Conservation (phyloP, 108 stramenopile species). For the Cyclotella atomus region DNA sequence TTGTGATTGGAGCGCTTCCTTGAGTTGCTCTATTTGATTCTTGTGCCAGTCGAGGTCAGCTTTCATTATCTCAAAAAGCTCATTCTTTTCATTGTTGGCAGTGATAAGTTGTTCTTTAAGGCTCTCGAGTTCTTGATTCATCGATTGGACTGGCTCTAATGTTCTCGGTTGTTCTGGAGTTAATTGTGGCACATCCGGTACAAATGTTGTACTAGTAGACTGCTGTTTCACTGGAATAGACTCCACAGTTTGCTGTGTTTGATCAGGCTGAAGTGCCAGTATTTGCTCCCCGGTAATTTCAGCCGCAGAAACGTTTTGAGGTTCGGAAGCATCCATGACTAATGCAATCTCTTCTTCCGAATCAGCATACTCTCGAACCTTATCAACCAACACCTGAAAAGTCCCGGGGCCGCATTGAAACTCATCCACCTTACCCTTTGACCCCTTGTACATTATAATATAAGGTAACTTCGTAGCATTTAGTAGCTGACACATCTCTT, state of each 20-base stretch:
- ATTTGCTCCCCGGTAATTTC: too few species aligned
- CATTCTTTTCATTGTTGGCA: not conserved
- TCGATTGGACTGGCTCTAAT: not conserved
- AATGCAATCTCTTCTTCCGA: slow-evolving; percentile 7
- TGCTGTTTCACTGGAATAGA: not conserved
- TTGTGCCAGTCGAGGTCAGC: slow-evolving; percentile 11
- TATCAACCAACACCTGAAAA: slow-evolving; percentile 41
- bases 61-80: slow-evolving; percentile 9
- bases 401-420: slow-evolving; percentile 41
- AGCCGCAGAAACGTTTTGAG: too few species aligned
- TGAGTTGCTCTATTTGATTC: slow-evolving; percentile 19
- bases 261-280: not conserved
- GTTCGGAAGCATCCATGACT: too few species aligned
- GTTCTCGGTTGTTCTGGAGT: too few species aligned
- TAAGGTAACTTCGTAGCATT: slow-evolving; percentile 49
- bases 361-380: slow-evolving; percentile 38
- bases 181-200: too few species aligned
- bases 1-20: not conserved
- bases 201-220: too few species aligned
- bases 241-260: not conserved
- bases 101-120: not conserved
- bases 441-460: slow-evolving; percentile 42
- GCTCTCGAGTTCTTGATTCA: not conserved
- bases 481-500: slow-evolving; percentile 42
- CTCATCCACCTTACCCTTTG: slow-evolving; percentile 37